These are phyloP conservation scores for Scytalidium lignicola DNA, from an alignment of 2,329 filamentous ascomycete species.

Conservation along the genomic window DNA sequence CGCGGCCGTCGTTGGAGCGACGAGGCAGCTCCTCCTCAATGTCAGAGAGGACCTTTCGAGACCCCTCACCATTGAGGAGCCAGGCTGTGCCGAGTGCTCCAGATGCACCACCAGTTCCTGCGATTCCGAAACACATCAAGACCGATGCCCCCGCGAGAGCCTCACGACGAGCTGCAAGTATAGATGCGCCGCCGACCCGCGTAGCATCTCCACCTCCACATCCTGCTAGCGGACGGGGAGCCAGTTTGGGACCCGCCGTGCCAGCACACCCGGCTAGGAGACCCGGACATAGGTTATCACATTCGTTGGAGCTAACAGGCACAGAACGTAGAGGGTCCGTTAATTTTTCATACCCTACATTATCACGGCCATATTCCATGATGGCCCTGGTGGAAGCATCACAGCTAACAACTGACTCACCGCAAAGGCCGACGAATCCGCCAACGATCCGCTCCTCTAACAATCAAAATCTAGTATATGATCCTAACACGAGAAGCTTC, in stretches of 20 bases:
- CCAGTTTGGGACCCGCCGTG: conserved; percentile 21
- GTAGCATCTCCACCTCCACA: conserved; percentile 26
- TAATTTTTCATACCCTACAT: conserved; percentile 51
- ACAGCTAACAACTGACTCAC: conserved; percentile 26
- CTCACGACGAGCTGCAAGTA: conserved; percentile 29
- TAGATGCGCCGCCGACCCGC: conserved; percentile 30
- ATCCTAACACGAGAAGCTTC: conserved; percentile 62
- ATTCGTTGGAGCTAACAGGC: conserved; percentile 30
- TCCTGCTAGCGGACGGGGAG: conserved; percentile 22
- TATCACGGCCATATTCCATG: conserved; percentile 22
- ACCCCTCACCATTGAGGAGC: conserved; percentile 57
- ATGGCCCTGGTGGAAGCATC: conserved; percentile 16
- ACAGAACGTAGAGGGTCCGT: conserved; percentile 38
- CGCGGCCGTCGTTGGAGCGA: conserved; percentile 54
- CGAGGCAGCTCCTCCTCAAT: conserved; percentile 73
- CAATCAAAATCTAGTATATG: conserved; percentile 51
- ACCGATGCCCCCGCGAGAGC: conserved; percentile 18
- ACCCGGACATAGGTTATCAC: conserved; percentile 17
- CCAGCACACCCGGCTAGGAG: conserved; percentile 13
- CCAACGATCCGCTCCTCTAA: conserved; percentile 20
- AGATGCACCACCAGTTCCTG: conserved; percentile 69
- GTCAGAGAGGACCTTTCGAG: conserved; percentile 83
- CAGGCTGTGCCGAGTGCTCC: conserved; percentile 32
- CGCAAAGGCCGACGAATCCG: conserved; percentile 19
- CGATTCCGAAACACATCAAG: conserved; percentile 53